Evolutionary conservation across 2,329 filamentous ascomycete species (phyloP).

Genomic region (Arthrobotrys pseudoclavata): DNA sequence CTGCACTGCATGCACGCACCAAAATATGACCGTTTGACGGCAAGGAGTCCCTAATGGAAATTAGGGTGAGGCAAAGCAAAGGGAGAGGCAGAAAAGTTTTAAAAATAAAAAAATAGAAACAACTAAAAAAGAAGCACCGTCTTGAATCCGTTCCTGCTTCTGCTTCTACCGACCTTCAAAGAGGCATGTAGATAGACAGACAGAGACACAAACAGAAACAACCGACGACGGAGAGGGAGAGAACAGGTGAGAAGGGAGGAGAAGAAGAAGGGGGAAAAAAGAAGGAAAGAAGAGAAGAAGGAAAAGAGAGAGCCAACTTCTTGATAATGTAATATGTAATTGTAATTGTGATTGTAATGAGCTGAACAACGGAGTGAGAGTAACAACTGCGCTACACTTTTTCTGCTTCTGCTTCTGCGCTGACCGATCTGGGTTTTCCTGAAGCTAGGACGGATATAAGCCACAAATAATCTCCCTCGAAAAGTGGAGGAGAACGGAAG

Average conservation of each 20-base stretch:
- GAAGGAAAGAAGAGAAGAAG: constrained; percentile 19
- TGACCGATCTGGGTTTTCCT: constrained; percentile 31
- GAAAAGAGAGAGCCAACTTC: constrained; percentile 21
- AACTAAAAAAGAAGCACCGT: constrained; percentile 3
- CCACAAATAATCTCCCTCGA: constrained; percentile 59
- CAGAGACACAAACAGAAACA: not conserved
- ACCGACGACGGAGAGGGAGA: constrained; percentile 18
- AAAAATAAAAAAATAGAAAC: not conserved
- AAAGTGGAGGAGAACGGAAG: constrained; percentile 53
- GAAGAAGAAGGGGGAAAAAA: not conserved
- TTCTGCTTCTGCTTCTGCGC: not conserved
- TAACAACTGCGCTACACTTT: constrained; percentile 13
- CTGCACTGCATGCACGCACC: constrained; percentile 5
- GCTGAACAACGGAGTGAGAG: constrained; percentile 24
- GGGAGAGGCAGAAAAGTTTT: constrained; percentile 10
- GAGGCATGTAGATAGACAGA: constrained; percentile 9
- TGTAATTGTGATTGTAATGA: constrained; percentile 5
- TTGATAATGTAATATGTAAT: constrained; percentile 25
- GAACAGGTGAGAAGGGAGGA: constrained; percentile 24
- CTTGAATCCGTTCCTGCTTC: constrained; percentile 22
- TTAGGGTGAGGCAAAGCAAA: constrained; percentile 40
- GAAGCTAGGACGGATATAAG: constrained; percentile 60
- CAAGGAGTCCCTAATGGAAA: constrained; percentile 19
- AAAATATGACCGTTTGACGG: constrained; percentile 29
- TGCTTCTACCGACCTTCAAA: constrained; percentile 8